These are phyloP conservation scores for Phytophthora megakarya DNA, from an alignment of 352 stramenopile genomes.

Conservation along the genomic window DNA sequence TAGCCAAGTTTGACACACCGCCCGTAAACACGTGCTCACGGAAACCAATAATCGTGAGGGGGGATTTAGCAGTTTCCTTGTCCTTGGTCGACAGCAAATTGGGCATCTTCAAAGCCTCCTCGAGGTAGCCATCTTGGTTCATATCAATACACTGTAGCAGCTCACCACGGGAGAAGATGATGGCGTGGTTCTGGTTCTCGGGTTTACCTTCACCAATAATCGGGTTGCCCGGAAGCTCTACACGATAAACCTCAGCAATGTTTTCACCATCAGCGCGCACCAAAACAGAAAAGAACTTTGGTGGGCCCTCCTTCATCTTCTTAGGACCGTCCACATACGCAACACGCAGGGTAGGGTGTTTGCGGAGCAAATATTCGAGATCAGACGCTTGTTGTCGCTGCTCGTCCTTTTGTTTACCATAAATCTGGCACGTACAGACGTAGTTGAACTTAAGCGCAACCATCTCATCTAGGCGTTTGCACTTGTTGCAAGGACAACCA, in stretches of 20 bases:
- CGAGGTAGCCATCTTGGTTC: conserved; percentile 89
- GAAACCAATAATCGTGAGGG: conserved; percentile 87
- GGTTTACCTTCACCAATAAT: conserved; percentile 89
- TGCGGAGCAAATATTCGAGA: conserved; percentile 78
- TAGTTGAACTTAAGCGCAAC: conserved; percentile 91
- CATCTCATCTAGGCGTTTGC: conserved; percentile 82
- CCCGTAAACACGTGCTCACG: conserved; percentile 88
- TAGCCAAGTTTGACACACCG: conserved; percentile 82
- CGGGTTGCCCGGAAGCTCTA: conserved; percentile 84
- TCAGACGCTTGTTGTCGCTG: conserved; percentile 81
- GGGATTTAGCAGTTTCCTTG: conserved; percentile 60
- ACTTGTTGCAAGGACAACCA: conserved; percentile 85
- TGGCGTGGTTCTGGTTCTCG: conserved; percentile 90
- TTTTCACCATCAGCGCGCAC: conserved; percentile 74
- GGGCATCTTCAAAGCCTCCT: conserved; percentile 86
- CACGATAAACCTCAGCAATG: conserved; percentile 83
- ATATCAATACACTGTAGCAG: conserved; percentile 91
- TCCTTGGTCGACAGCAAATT: conserved; percentile 88
- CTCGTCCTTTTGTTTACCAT: conserved; percentile 86
- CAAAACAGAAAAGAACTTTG: conserved; percentile 86
- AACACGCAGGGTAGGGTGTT: conserved; percentile 77
- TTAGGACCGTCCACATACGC: conserved; percentile 88
- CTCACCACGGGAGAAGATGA: conserved; percentile 88
- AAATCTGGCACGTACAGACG: conserved; percentile 89
- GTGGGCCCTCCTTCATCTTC: conserved; percentile 86